Evolutionary conservation across 2,329 filamentous ascomycete genomes (phyloP).

Genomic region (Colletotrichum lentis): DNA sequence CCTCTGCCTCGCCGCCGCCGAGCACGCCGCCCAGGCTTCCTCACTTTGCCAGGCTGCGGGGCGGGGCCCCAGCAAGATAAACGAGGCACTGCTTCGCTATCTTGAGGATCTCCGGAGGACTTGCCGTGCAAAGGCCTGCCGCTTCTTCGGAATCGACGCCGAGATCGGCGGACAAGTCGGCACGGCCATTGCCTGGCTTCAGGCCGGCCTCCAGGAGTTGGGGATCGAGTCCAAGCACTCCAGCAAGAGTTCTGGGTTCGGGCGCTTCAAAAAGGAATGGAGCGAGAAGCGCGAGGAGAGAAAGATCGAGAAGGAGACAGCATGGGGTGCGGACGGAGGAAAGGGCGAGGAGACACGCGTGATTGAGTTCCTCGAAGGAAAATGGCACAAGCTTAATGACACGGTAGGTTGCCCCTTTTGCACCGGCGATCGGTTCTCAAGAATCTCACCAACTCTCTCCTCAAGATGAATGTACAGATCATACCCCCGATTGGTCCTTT

Average conservation of each 20-base stretch:
- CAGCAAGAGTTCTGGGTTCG: slow-evolving; percentile 65
- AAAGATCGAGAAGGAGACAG: slow-evolving; percentile 74
- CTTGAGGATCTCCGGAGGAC: slow-evolving; percentile 77
- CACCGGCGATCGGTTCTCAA: background rate
- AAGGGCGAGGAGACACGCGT: slow-evolving; percentile 84
- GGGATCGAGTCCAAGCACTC: slow-evolving; percentile 65
- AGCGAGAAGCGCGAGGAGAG: slow-evolving; percentile 81
- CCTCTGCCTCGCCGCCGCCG: slow-evolving; percentile 84
- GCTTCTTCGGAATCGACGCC: slow-evolving; percentile 90
- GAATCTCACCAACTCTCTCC: background rate
- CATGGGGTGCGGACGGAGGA: slow-evolving; percentile 86
- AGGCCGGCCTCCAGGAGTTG: slow-evolving; percentile 78
- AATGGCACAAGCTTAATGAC: slow-evolving; percentile 94
- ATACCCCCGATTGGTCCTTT: slow-evolving; percentile 77
- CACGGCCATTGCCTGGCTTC: slow-evolving; percentile 85
- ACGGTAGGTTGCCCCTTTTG: slow-evolving; percentile 66
- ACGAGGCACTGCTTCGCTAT: slow-evolving; percentile 75
- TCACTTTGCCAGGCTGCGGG: slow-evolving; percentile 57
- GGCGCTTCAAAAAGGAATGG: slow-evolving; percentile 76
- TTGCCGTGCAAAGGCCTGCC: slow-evolving; percentile 82
- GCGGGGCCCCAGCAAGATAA: slow-evolving; percentile 56
- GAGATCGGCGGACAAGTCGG: slow-evolving; percentile 84
- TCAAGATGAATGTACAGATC: slow-evolving; percentile 78
- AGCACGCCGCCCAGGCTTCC: slow-evolving; percentile 80
- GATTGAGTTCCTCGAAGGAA: slow-evolving; percentile 83